Base-by-base conservation (phyloP, 352 stramenopile genomes). In the Pythium dissimile region DNA sequence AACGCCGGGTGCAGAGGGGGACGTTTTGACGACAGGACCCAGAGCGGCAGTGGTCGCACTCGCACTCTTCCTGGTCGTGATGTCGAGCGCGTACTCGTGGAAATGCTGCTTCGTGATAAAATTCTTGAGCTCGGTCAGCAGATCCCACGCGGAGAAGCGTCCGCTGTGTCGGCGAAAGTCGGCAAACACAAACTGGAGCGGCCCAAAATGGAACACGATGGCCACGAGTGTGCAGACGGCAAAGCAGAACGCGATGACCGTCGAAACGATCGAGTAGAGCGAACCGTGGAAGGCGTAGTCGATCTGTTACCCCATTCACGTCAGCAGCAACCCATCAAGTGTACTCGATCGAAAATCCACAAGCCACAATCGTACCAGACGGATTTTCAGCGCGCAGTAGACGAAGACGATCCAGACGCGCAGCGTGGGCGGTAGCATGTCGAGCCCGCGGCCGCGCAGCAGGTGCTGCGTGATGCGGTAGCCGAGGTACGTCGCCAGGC, bases 391-490 rank as follows among this genome's bases (percentile, higher is more conserved):
- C 66, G 63, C 79, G 50, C 71, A 88, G 62, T 94, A 94, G 39
- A 76, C 55, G 24, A 88, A 59, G 26, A 78, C 78, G 59, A 94
- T 89, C 64, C 71, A 78, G 57, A 86, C 71, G 34, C 84, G 84
- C 52, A 78, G 68, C 15, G 67, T 67, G 1, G 80, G 76, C 18
- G 80, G 82, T 32, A 94, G 57, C 63, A 88, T 83, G 9, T 59
- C 66, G 37, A 94, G 64, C 20, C 76, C 77, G 57, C 76, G 84
- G 60, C 84, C 81, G 26, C 71, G 75, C 34, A 94, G 65, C 47
- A 79, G 88, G 62, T 94, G 84, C 65, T 89, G 80, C 5, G 78
- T 71, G 64, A 94, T 92, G 55, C 81, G 73, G 52, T 91, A 90
- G 66, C 77, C 83, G 30, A 94, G 62, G 52, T 80, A 92, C 18